A percentile compares a stretch with the other conserved stretches of the same genome.
Conservation (phyloP, 176 grass and related monocot species). For the Pharus latifolius region DNA sequence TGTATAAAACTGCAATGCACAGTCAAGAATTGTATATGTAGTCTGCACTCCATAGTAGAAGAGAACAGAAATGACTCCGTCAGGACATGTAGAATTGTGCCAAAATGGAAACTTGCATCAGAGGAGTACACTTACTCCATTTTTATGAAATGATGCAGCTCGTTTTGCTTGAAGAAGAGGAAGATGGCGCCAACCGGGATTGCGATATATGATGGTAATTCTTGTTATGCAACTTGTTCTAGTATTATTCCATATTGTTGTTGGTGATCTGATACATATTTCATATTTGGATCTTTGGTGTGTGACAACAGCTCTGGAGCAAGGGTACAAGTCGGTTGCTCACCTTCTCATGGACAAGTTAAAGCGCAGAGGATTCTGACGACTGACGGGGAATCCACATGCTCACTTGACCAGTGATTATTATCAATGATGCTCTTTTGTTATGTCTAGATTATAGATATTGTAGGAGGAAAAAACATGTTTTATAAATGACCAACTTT, state of each 20-base stretch:
- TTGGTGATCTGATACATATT: not conserved
- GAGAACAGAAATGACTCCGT: not conserved
- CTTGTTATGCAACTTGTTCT: not conserved
- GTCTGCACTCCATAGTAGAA: too few relatives aligned
- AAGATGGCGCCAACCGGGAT: constrained; percentile 73
- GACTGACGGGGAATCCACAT: not conserved
- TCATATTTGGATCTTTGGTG: not conserved
- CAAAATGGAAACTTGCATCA: not conserved
- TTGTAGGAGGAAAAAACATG: not conserved
- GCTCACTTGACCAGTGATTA: constrained; percentile 15
- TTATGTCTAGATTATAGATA: not conserved
- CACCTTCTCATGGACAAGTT: constrained; percentile 86
- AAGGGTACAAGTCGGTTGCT: constrained; percentile 71
- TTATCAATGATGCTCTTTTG: not conserved
- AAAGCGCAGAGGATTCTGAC: constrained; percentile 32
- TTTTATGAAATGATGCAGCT: constrained; percentile 33
- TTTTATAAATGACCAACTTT: too few relatives aligned
- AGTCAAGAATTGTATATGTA: too few relatives aligned
- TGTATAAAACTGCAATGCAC: too few relatives aligned
- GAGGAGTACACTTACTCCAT: not conserved
- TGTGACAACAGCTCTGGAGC: constrained; percentile 40
- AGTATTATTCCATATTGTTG: not conserved
- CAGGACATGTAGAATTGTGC: not conserved
- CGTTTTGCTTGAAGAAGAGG: constrained; percentile 76
- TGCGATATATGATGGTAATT: constrained; percentile 77